A percentile compares a stretch with the other conserved stretches of the same genome.
These are phyloP conservation scores for Didymella glomerata DNA, from an alignment of 2,329 filamentous ascomycete genomes.

Conservation along the genomic window DNA sequence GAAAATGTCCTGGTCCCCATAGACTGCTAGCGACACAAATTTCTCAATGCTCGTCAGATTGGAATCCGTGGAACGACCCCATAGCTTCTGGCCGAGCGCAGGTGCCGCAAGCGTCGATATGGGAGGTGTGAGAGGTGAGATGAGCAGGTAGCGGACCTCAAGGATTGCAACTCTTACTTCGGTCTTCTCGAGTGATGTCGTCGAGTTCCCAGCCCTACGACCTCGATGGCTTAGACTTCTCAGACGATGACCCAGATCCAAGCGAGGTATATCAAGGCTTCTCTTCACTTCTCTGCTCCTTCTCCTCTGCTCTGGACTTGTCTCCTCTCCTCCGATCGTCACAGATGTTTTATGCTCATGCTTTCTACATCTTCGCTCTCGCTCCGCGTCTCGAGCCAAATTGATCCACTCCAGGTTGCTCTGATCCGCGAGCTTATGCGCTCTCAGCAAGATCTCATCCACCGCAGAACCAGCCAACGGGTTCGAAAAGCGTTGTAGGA, in stretches of 20 bases:
- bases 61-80: conserved; percentile 30
- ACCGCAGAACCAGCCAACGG: conserved; percentile 65
- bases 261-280: conserved; percentile 42
- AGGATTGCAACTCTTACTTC: conserved; percentile 26
- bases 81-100: conserved; percentile 40
- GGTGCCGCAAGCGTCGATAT: conserved; percentile 50
- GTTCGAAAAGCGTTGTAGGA: conserved; percentile 67
- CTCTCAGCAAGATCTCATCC: conserved; percentile 74
- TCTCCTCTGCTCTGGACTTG: conserved; percentile 49
- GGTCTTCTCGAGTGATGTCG: conserved; percentile 18
- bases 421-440: conserved; percentile 71
- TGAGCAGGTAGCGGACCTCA: conserved; percentile 53
- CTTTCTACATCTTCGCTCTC: conserved; percentile 41
- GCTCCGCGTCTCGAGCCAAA: conserved; percentile 32
- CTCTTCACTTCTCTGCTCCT: conserved; percentile 53
- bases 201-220: conserved; percentile 19
- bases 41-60: conserved; percentile 33
- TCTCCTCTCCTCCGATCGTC: conserved; percentile 59
- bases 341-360: conserved; percentile 40
- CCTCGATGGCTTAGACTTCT: conserved; percentile 42
- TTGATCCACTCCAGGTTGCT: conserved; percentile 61
- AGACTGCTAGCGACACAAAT: conserved; percentile 70
- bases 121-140: conserved; percentile 59
- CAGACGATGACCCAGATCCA: conserved; percentile 46
- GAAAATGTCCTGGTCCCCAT: conserved; percentile 79